phyloP scores from a whole-genome alignment of 495 filamentous ascomycete species.

The Letharia columbiana region DNA sequence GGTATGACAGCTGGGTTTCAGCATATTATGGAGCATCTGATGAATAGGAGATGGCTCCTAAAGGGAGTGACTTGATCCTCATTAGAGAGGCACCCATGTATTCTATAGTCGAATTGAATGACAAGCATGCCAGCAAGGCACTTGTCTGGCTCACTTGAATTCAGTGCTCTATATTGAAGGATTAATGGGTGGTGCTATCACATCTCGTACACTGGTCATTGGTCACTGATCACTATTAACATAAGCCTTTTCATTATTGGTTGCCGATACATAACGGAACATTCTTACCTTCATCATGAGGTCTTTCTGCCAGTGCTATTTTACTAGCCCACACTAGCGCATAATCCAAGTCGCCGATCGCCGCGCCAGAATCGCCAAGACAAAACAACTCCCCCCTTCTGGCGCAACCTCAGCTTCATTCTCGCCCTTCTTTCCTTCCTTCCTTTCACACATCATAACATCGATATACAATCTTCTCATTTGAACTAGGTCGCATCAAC shows the following conservation, averaged over 20 bases:
- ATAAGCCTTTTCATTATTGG: neutral
- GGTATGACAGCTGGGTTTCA: constrained; percentile 5
- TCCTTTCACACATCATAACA: constrained; percentile 5
- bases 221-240: neutral
- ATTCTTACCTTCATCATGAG: no score
- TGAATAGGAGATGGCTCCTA: constrained; percentile 9
- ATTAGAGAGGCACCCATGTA: constrained; percentile 2
- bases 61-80: constrained; percentile 1
- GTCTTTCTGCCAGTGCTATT: neutral
- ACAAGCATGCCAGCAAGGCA: neutral
- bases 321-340: neutral
- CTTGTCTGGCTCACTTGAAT: neutral
- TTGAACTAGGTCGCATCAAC: neutral
- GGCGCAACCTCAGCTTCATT: constrained; percentile 13
- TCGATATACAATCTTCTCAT: neutral
- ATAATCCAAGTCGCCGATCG: neutral
- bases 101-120: constrained; percentile 9
- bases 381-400: neutral
- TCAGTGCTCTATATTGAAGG: no score
- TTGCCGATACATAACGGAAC: neutral
- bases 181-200: no score
- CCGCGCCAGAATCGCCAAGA: constrained; percentile 7
- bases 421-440: neutral
- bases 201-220: no score
- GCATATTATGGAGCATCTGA: neutral